Base-by-base conservation (phyloP, 805 yeast genomes). In the Wickerhamomyces tratensis region DNA sequence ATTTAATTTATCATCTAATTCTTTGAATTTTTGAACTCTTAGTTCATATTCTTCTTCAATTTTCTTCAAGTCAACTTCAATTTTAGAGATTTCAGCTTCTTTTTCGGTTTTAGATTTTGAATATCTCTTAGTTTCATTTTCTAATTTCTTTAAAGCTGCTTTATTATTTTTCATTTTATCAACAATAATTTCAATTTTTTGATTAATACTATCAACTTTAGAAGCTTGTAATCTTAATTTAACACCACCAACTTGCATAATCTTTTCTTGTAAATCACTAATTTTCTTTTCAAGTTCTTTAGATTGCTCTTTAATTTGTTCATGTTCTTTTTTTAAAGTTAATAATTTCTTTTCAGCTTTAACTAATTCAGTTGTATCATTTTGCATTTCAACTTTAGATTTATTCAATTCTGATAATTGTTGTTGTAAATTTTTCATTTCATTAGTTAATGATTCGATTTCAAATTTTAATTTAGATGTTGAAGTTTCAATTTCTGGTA, bases 161-260 rank as follows among this genome's bases (percentile, higher is more conserved):
- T 69, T 74, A 43, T 77, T 85, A 30, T 72, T 73, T 6, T 80
- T 69, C 12, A 78, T 68, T 51, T 77, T 78, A 37, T 76, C 75
- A 33, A 63, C 66, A 12, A 78, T 58, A 15, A 82, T 73, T 41
- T 79, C 85, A 29, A 84, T 72, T 52, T 77, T 74, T 51, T 83
- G 85, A 37, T 69, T 67, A 33, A 83, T 67, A 2, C 94, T 82
- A 51, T 79, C 88, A 8, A 93, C 96, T 54, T 79, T 83, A 1
- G 94, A 76, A 46, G 78, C 82, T 53, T 88, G 96, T 46, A 84
- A 59, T 43, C 86, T 77, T 48, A 93, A 68, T 47, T 79, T 79
- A 8, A 85, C 81, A 46, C 99, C 99, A 42, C 99, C 99, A 42
- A 86, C 82, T 40, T 84, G 81, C 85, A 89, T 77, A 35, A 93